Base-by-base conservation (phyloP, 2,329 filamentous ascomycete genomes). In the Uncinocarpus reesii region DNA sequence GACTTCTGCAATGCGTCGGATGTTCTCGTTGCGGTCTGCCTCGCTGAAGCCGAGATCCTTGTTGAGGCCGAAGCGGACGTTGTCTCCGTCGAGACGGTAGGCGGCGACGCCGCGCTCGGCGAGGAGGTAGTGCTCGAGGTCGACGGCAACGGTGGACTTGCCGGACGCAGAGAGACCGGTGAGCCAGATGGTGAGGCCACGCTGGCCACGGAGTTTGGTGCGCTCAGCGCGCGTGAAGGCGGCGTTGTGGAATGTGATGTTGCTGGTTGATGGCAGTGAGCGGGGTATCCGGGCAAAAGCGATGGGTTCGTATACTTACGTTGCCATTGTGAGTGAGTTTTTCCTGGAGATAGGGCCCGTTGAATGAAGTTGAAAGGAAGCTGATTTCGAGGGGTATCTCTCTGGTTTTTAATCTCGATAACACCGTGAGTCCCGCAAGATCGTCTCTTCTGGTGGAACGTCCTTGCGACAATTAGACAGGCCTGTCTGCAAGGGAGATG, bases 61-160 rank as follows among this genome's bases (percentile, higher is more conserved):
- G 80, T 96, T 98, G 57, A 98, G 77, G 13, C 92, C 92, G 72
- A 96, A 95, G 53, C 92, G 90, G 57, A 98, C 84, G 71, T 98
- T 98, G 78, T 98, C 92, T 62, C 90, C 92, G 70, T 98, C 92
- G 24, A 98, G 82, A 46, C 92, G 82, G 78, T 98, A 98, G 52
- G 89, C 85, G 48, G 83, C 74, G 44, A 92, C 73, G 36, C 83
- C 84, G 67, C 94, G 88, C 49, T 62, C 57, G 48, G 54, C 57
- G 48, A 98, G 80, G 28, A 98, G 82, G 68, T 95, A 88, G 73
- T 95, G 90, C 75, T 98, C 92, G 34, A 98, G 84, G 13, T 92
- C 92, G 2, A 87, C 94, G 48, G 92, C 92, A 54, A 98, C 86
- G 50, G 92, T 98, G 45, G 90, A 95, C 72, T 98, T 98, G 64